Percentiles rank a stretch among this genome's conserved stretches.
Evolutionary conservation across 108 stramenopile species (phyloP).

Genomic region (Skeletonema potamos): DNA sequence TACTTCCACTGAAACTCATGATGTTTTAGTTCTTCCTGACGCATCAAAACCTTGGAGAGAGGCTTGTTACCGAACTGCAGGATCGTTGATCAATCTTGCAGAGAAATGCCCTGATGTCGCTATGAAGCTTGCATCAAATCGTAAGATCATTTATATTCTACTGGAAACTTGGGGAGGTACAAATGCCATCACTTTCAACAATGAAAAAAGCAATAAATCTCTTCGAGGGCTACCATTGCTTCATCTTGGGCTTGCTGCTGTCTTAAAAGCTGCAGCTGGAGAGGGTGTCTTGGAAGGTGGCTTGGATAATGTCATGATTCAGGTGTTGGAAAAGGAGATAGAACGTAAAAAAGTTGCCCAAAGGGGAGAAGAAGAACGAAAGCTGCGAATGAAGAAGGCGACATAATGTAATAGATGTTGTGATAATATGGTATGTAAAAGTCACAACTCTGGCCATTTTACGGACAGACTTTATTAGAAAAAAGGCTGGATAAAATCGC

Average conservation of each 20-base stretch:
- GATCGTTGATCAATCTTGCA: conserved; percentile 56
- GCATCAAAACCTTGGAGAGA: conserved; percentile 46
- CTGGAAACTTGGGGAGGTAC: conserved; percentile 56
- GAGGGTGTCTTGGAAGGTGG: conserved; percentile 28
- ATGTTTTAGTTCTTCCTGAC: conserved; percentile 13
- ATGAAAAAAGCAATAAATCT: conserved; percentile 10
- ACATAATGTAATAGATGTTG: not conserved
- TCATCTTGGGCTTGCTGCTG: conserved; percentile 48
- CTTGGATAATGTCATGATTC: conserved; percentile 38
- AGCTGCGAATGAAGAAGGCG: not conserved
- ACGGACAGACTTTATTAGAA: not conserved
- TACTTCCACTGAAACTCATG: not conserved
- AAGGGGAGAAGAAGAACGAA: conserved; percentile 44
- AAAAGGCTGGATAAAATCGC: not conserved
- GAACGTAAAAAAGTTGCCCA: conserved; percentile 42
- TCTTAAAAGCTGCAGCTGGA: conserved; percentile 37
- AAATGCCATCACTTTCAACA: conserved; percentile 16
- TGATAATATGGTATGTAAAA: too few species aligned
- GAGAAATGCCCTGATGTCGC: conserved; percentile 53
- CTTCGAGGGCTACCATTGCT: conserved; percentile 34
- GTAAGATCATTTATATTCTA: conserved; percentile 34
- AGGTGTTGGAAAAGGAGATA: conserved; percentile 40
- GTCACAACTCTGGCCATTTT: not conserved
- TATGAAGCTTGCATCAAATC: conserved; percentile 28
- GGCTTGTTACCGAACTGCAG: conserved; percentile 46